These are phyloP conservation scores for Solanum microdontum DNA, from an alignment of 257 asterid species.

Conservation along the genomic window DNA sequence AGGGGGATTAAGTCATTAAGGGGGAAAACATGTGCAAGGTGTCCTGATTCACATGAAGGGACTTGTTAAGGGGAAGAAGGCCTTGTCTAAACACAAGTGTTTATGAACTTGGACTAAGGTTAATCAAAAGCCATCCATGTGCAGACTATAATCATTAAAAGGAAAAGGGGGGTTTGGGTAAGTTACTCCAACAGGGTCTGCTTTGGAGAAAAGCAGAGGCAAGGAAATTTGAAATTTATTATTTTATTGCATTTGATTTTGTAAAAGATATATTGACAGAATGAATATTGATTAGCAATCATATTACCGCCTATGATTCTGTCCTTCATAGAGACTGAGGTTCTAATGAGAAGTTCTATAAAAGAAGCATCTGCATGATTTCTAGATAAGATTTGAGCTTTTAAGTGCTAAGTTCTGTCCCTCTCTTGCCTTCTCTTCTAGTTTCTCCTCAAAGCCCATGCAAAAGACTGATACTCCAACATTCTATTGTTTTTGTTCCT, in stretches of 20 bases:
- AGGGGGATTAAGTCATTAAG: not conserved
- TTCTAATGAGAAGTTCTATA: not conserved
- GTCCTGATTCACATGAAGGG: not conserved
- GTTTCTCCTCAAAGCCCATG: not conserved
- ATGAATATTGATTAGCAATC: not conserved
- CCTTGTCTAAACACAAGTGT: not conserved
- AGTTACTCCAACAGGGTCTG: not conserved
- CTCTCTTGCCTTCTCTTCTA: not conserved
- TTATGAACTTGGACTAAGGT: not conserved
- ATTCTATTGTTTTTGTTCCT: not conserved
- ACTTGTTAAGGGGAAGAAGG: not conserved
- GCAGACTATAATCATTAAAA: not conserved
- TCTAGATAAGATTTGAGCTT: not conserved
- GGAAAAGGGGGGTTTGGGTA: not conserved
- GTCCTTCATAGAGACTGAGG: not conserved
- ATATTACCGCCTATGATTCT: not conserved
- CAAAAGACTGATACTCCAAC: not conserved
- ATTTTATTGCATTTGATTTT: not conserved
- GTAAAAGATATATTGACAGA: not conserved
- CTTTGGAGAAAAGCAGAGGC: not conserved
- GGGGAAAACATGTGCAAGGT: not conserved
- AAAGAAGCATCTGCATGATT: not conserved
- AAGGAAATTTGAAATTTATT: not conserved
- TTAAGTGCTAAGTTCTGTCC: not conserved
- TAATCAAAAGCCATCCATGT: not conserved